Percentiles rank a stretch among this genome's conserved stretches.
These are phyloP conservation scores for Vanrija sp. DNA, from an alignment of 1,284 basidiomycete species.

Conservation along the genomic window DNA sequence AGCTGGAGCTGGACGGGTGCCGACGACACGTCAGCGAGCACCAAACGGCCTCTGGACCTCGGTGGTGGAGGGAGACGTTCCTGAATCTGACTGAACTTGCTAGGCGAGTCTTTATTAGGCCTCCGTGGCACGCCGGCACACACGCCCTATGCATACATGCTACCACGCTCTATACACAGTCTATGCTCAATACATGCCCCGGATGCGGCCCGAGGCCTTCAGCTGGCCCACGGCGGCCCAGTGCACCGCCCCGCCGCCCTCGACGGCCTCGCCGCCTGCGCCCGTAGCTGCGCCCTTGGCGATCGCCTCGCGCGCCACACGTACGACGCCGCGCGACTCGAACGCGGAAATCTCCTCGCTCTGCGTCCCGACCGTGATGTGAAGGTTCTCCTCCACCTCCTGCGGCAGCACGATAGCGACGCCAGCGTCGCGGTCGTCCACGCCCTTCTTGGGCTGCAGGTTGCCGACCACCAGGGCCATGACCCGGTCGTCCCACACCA, in stretches of 20 bases:
- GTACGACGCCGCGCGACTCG: constrained; percentile 53
- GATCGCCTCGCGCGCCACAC: constrained; percentile 28
- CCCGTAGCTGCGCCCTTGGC: constrained; percentile 19
- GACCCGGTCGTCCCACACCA: constrained; percentile 73
- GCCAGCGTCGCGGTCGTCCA: constrained; percentile 3
- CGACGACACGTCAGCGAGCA: too few relatives aligned
- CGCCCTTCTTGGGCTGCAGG: constrained; percentile 51
- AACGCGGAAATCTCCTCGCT: constrained; percentile 59
- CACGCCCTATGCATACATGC: background rate
- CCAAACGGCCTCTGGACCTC: too few relatives aligned
- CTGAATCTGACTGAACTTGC: too few relatives aligned
- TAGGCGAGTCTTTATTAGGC: too few relatives aligned
- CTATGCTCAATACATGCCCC: constrained; percentile 29
- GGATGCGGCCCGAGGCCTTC: constrained; percentile 26
- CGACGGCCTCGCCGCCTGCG: constrained; percentile 25
- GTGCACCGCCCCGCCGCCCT: constrained; percentile 32
- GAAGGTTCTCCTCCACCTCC: constrained; percentile 58
- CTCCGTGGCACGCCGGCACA: too few relatives aligned
- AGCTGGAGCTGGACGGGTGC: too few relatives aligned
- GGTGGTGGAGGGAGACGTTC: too few relatives aligned
- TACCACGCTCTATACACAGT: background rate
- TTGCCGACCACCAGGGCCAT: constrained; percentile 72
- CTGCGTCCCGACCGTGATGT: constrained; percentile 84
- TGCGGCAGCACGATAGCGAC: constrained; percentile 49
- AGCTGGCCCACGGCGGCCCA: constrained; percentile 26